Base-by-base conservation (phyloP, 371 early-diverging fungal species). In the Mucor velutinosus region DNA sequence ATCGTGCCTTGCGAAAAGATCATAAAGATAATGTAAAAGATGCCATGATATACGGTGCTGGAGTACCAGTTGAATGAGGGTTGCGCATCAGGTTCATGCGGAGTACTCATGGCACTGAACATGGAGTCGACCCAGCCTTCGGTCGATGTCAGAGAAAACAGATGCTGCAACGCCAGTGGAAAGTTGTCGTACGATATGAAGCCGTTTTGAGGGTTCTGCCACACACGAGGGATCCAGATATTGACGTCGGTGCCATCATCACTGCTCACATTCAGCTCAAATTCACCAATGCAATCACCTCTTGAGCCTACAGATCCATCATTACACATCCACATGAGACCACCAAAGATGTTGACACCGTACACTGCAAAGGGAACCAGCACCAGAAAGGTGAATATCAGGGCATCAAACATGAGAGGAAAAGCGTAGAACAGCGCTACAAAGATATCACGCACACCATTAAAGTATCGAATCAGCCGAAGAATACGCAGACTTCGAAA, bases 291-390 rank as follows among this genome's bases (percentile, higher is more conserved):
- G 47, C 88, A 87, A n/a, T 78, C 77, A 17, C 64, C 62, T 45
- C 80, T 77, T 15, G 69, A 74, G 3, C 64, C 23, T 0, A 82
- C 73, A n/a, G 67, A 37, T 1, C 57, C 58, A 43, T 87, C 88
- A 58, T 86, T 87, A 68, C 88, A 87, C 5, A 75, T 30, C 64
- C 79, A 82, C 70, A 87, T 82, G n/a, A 78, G 76, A 5, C 88
- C 88, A 14, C 85, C 83, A 59, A 84, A 86, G 12, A 87, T 83
- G 62, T 87, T 87, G 58, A 87, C 78, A 23, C 84, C 88, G 56
- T 87, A 87, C 14, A 87, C 76, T 0, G 86, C 80, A 55, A 86
- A 87, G 8, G 86, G 86, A 49, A 86, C 76, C 65, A 87, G 70
- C 7, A 87, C 80, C 51, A 87, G 57, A 23, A 82, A 77, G 0